phyloP scores from a whole-genome alignment of 2,329 filamentous ascomycete genomes.

The Torrubiellomyces zombiae region DNA sequence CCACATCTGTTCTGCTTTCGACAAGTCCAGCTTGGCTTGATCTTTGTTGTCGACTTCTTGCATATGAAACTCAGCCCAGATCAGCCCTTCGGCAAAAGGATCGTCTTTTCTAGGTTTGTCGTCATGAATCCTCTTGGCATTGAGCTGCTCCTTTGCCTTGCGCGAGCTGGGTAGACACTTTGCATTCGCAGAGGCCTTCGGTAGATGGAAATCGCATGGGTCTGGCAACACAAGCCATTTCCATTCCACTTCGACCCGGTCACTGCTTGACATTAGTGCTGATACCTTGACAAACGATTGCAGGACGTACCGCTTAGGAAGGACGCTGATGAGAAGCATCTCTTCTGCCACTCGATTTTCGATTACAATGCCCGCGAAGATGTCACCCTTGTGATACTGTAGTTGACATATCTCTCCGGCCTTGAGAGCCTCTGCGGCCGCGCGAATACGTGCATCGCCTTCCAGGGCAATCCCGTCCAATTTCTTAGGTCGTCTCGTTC shows the following conservation, averaged over 20 bases:
- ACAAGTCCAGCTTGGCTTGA: conserved; percentile 55
- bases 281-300: too few relatives aligned
- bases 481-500: conserved; percentile 70
- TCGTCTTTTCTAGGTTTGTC: conserved; percentile 50
- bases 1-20: conserved; percentile 64
- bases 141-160: conserved; percentile 49
- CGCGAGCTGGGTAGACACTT: conserved; percentile 50
- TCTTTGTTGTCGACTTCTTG: conserved; percentile 38
- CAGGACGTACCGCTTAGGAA: conserved; percentile 61
- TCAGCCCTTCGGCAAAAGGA: conserved; percentile 48
- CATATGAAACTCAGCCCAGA: conserved; percentile 67
- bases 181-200: conserved; percentile 58
- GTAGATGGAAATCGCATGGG: conserved; percentile 50
- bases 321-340: conserved; percentile 60
- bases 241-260: conserved; percentile 65
- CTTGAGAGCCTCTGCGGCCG: conserved; percentile 51
- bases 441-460: conserved; percentile 48
- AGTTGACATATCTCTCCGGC: conserved; percentile 70
- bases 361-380: conserved; percentile 77
- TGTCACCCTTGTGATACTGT: conserved; percentile 69
- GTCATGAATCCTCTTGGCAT: conserved; percentile 44
- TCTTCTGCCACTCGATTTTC: conserved; percentile 68
- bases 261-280: conserved; percentile 40
- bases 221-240: conserved; percentile 68
- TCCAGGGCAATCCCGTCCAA: conserved; percentile 53